Conservation (phyloP, 2,329 filamentous ascomycete genomes). For the Phaeosphaeriaceae sp. region DNA sequence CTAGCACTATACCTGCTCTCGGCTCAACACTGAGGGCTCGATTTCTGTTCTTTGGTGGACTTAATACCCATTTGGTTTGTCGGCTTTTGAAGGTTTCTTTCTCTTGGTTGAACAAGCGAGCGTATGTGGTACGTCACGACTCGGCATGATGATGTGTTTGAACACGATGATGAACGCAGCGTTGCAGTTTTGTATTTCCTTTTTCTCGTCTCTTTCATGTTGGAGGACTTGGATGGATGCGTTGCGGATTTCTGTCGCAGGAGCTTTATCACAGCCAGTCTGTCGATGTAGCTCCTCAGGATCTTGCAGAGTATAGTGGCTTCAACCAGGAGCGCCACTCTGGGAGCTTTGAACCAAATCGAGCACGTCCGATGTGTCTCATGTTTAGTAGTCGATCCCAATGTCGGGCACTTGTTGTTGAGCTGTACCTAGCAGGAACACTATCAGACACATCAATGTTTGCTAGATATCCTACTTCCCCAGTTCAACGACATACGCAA, state of each 20-base stretch:
- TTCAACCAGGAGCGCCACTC: neutral
- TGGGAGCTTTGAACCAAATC: neutral
- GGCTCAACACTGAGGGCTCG: conserved; percentile 18
- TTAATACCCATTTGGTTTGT: conserved; percentile 34
- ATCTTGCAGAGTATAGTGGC: neutral
- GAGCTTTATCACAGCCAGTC: conserved; percentile 1
- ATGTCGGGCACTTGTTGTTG: neutral
- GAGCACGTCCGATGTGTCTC: neutral
- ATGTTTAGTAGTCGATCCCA: neutral
- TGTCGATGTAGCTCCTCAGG: neutral
- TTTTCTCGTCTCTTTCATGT: conserved; percentile 4
- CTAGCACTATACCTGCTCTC: conserved; percentile 38
- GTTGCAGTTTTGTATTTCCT: conserved; percentile 11
- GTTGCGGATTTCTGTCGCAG: neutral
- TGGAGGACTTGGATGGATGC: neutral
- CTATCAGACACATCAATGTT: neutral
- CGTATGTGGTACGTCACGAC: conserved; percentile 6
- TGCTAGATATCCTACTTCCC: neutral
- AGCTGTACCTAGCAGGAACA: neutral
- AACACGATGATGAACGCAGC: conserved; percentile 23
- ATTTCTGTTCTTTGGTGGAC: conserved; percentile 29
- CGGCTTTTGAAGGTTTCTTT: conserved; percentile 8
- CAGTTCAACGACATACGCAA: neutral
- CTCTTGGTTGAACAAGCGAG: conserved; percentile 13
- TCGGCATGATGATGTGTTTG: conserved; percentile 20